Conservation (phyloP, 179 eudicot genomes). For the Gypsophila paniculata region DNA sequence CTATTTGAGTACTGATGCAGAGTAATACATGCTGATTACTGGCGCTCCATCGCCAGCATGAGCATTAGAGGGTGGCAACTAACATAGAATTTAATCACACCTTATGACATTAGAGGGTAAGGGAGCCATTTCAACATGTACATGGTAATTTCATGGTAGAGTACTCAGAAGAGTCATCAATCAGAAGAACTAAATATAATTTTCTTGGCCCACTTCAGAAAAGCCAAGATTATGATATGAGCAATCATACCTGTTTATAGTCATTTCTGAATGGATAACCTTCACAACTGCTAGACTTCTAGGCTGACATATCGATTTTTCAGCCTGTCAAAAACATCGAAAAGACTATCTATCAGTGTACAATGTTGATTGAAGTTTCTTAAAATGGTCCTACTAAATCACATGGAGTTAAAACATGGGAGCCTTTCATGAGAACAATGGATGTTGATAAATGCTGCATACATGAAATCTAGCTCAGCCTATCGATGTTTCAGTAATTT, state of each 20-base stretch:
- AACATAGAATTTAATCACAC: background rate
- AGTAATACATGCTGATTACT: background rate
- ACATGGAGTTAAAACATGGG: conserved; percentile 13
- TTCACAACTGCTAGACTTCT: conserved; percentile 23
- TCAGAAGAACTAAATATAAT: conserved; percentile 20
- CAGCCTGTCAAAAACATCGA: conserved; percentile 23
- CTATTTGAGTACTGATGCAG: background rate
- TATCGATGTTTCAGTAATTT: too few species aligned
- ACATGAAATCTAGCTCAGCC: conserved; percentile 23
- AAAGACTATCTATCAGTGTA: conserved; percentile 17
- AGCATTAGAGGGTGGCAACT: background rate
- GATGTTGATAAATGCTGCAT: background rate
- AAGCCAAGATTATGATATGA: conserved; percentile 20
- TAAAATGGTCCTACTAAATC: conserved; percentile 20
- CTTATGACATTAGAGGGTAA: too few species aligned
- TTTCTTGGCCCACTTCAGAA: conserved; percentile 15
- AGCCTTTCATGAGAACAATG: conserved; percentile 11
- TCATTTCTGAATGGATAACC: conserved; percentile 20
- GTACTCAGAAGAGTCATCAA: conserved; percentile 18
- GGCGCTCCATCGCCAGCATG: background rate
- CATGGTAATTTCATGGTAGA: conserved; percentile 12
- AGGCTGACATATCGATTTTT: conserved; percentile 22
- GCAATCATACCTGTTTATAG: conserved; percentile 28
- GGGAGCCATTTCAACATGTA: too few species aligned
- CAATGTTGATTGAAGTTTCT: conserved; percentile 24